A percentile compares a stretch with the other conserved stretches of the same genome.
Evolutionary conservation across 306 rosid genomes (phyloP).

Genomic region (Rosa multiflora): DNA sequence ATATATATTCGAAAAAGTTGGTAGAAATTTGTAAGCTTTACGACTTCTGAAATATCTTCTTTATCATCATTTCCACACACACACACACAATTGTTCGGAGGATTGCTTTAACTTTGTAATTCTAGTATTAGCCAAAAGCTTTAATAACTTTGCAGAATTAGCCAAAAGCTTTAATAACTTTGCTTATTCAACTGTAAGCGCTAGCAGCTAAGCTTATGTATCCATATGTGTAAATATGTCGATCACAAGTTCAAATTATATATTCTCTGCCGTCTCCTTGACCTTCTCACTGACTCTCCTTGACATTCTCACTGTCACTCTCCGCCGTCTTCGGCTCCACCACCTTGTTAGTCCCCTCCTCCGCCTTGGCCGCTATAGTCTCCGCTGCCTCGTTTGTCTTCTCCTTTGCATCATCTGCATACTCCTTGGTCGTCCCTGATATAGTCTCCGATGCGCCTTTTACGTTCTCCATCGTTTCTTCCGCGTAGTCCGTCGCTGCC

Average conservation of each 20-base stretch:
- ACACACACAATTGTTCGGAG: no score
- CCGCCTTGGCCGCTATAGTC: constrained; percentile 19
- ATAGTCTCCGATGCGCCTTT: constrained; percentile 10
- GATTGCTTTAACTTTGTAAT: neutral
- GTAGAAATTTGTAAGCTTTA: neutral
- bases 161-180: neutral
- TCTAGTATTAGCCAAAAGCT: neutral
- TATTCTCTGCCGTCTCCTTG: constrained; percentile 27
- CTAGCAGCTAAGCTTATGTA: neutral
- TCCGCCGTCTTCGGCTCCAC: constrained; percentile 31
- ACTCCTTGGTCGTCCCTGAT: constrained; percentile 32
- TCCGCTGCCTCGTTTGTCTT: constrained; percentile 15
- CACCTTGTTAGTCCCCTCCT: constrained; percentile 24
- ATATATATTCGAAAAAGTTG: no score
- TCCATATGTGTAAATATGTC: neutral
- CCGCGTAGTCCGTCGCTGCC: neutral
- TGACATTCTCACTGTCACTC: constrained; percentile 9
- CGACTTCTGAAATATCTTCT: neutral
- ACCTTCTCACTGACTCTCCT: constrained; percentile 12
- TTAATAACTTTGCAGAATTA: no score
- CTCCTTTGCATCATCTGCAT: constrained; percentile 48
- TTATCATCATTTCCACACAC: neutral
- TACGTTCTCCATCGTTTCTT: constrained; percentile 8
- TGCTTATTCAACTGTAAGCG: neutral
- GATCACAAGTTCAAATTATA: neutral